Evolutionary conservation across 257 asterid species (phyloP), one percentile per base, ranked within the genome.

Genomic region (Solanum phureja): DNA sequence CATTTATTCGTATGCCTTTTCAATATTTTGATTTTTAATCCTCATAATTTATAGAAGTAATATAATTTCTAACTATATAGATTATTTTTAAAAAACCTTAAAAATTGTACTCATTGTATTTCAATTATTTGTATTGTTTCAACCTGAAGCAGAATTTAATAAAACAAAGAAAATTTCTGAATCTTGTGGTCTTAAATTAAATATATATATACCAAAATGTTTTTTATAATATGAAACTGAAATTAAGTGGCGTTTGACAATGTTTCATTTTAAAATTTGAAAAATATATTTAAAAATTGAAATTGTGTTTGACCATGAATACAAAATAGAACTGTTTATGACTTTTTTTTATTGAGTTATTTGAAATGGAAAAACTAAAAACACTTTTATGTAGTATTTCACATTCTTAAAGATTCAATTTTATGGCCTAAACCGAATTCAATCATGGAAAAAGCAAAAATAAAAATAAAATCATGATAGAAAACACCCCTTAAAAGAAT

Each of bases 91-190:
- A 60, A 23, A 1, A 62, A 23, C 12, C 3, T 62, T 62, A n/a
- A 23, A 62, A 10, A 9, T 62, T n/a, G 6, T 10, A 8, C 3
- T 62, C 5, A 4, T 60, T 21, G 11, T 1, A 21, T 60, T 62
- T 62, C 6, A 62, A 62, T 62, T 10, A 23, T 23, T 62, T 62
- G 71, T 9, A 1, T 62, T 11, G 0, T 23, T 62, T 62, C 13
- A 11, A 62, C 29, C 0, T 4, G 1, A 62, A 23, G 3, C 7
- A 9, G 1, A n/a, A 2, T 4, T 62, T 62, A 62, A 10, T 5
- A 23, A n/a, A n/a, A 0, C 0, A 10, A n/a, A 9, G 0, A 62
- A 62, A 0, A 10, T 2, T n/a, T 62, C 0, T 62, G 16, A 4
- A n/a, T 62, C 7, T 23, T 10, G 0, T 0, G 3, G 0, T 23